Evolutionary conservation across 352 stramenopile species (phyloP).

Genomic region (Globisporangium camurandrum): DNA sequence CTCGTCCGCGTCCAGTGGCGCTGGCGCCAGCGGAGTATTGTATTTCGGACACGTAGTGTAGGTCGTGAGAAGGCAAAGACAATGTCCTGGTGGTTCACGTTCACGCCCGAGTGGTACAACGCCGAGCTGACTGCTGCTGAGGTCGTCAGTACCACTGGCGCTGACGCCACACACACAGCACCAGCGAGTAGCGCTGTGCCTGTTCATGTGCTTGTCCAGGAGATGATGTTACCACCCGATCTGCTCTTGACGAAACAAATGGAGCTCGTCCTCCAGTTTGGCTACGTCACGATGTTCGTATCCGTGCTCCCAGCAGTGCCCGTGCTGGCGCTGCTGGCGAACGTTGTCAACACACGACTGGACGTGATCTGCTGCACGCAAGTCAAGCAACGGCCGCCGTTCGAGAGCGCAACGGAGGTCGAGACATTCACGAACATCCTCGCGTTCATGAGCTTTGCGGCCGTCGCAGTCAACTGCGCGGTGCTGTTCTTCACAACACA

Average conservation of each 20-base stretch:
- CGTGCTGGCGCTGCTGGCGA: slow-evolving; percentile 81
- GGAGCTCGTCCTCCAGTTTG: slow-evolving; percentile 84
- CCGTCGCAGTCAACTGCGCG: slow-evolving; percentile 65
- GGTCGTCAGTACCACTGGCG: not conserved
- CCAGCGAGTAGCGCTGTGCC: slow-evolving; percentile 15
- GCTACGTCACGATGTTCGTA: slow-evolving; percentile 93
- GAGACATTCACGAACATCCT: slow-evolving; percentile 89
- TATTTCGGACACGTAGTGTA: slow-evolving; percentile 1
- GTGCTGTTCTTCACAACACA: slow-evolving; percentile 67
- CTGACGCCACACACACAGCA: not conserved
- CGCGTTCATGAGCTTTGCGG: slow-evolving; percentile 87
- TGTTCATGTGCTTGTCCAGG: slow-evolving; percentile 46
- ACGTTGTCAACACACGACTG: slow-evolving; percentile 83
- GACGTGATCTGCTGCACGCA: slow-evolving; percentile 79
- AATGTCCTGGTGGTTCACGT: slow-evolving; percentile 5
- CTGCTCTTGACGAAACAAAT: slow-evolving; percentile 76
- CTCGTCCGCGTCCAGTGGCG: slow-evolving; percentile 36
- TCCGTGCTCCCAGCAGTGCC: slow-evolving; percentile 86
- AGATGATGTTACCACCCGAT: slow-evolving; percentile 63
- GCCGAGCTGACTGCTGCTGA: slow-evolving; percentile 18
- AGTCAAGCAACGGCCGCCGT: slow-evolving; percentile 59
- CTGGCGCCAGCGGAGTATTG: slow-evolving; percentile 40
- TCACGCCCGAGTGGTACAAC: slow-evolving; percentile 56
- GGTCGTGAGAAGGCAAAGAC: too few relatives aligned
- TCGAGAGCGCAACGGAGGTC: slow-evolving; percentile 81